Conservation (phyloP, 2,329 filamentous ascomycete species). For the Fusarium sp. region DNA sequence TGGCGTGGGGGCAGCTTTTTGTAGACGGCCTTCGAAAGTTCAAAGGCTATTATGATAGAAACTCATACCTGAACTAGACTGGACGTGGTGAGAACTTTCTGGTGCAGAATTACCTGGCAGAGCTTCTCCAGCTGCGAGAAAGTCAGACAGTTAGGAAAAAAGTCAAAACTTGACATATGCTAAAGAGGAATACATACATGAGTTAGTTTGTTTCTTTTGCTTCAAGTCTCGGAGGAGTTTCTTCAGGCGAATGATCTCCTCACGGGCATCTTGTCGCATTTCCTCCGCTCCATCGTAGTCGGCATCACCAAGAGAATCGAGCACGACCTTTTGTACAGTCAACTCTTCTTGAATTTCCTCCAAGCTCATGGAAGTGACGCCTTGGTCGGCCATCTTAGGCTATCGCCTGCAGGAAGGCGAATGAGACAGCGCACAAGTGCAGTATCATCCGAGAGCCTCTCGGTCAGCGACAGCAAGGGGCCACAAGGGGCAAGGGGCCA, state of each 20-base stretch:
- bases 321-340: conserved; percentile 56
- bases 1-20: background rate
- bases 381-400: conserved; percentile 30
- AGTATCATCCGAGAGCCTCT: conserved; percentile 30
- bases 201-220: conserved; percentile 9
- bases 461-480: conserved; percentile 26
- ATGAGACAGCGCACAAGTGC: conserved; percentile 30
- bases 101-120: background rate
- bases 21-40: background rate
- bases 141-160: background rate
- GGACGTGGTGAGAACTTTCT: background rate
- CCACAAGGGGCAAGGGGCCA: conserved; percentile 25
- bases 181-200: conserved; percentile 12
- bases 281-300: conserved; percentile 48
- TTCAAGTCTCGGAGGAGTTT: conserved; percentile 41
- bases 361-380: conserved; percentile 34
- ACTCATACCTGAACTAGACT: conserved; percentile 31
- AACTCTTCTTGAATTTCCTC: conserved; percentile 56
- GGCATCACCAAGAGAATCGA: conserved; percentile 54
- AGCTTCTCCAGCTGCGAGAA: conserved; percentile 5
- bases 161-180: background rate
- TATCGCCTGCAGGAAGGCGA: conserved; percentile 21
- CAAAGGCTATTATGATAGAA: background rate
- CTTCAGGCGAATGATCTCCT: conserved; percentile 51
- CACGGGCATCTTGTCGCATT: conserved; percentile 45